Conservation (phyloP, 1,284 basidiomycete species). For the Heliocybe sulcata region DNA sequence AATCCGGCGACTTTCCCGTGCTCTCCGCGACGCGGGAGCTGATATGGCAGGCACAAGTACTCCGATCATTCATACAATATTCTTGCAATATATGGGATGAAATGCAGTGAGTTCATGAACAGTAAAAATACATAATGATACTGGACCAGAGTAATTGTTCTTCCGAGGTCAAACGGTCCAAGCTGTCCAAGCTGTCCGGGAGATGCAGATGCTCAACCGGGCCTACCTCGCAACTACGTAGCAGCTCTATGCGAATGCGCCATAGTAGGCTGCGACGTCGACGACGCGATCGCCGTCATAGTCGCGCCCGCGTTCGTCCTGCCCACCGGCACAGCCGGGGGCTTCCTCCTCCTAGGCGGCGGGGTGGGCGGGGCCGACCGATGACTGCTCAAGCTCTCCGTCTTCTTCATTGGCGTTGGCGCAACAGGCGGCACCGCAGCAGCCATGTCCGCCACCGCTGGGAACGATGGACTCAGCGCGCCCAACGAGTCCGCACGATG, state of each 20-base stretch:
- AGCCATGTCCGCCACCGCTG: neutral
- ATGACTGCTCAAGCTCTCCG: conserved; percentile 26
- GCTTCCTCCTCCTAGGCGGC: conserved; percentile 49
- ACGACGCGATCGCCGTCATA: conserved; percentile 41
- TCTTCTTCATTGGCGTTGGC: conserved; percentile 12
- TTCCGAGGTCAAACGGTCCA: neutral
- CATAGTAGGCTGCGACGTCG: conserved; percentile 7
- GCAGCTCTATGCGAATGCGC: conserved; percentile 1
- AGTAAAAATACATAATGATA: neutral
- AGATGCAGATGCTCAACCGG: neutral
- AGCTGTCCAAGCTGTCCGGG: neutral
- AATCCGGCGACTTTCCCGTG: no score
- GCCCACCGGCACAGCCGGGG: conserved; percentile 52
- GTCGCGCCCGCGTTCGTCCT: conserved; percentile 36
- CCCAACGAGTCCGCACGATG: neutral
- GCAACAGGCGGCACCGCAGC: neutral
- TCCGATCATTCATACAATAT: no score
- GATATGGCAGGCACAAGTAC: no score
- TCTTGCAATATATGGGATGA: no score
- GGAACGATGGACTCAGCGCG: conserved; percentile 2
- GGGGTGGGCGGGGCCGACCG: conserved; percentile 46
- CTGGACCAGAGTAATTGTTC: neutral
- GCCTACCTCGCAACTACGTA: neutral
- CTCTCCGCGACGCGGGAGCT: no score
- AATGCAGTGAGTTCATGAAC: neutral